Conservation (phyloP, 2,329 filamentous ascomycete genomes). For the Monosporascus sp. region DNA sequence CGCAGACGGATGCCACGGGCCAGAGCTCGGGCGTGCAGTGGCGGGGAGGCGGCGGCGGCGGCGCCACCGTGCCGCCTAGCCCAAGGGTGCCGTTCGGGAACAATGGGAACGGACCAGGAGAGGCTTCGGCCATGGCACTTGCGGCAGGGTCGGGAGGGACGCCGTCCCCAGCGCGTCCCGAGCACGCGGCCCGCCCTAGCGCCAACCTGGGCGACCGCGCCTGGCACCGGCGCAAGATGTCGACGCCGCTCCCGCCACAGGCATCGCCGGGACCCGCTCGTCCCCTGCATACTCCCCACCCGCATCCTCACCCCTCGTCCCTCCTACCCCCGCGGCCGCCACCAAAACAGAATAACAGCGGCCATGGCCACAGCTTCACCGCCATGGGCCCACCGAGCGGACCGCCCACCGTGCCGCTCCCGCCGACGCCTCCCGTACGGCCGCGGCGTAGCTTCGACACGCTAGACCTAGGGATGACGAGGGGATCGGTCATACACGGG, state of each 20-base stretch:
- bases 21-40: slow-evolving; percentile 17
- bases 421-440: slow-evolving; percentile 14
- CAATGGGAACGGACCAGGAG: neutral
- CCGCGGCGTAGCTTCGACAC: slow-evolving; percentile 13
- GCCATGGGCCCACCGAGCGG: slow-evolving; percentile 4
- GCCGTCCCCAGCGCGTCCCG: slow-evolving; percentile 4
- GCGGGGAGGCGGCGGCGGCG: slow-evolving; percentile 5
- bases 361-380: neutral
- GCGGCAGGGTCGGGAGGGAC: neutral
- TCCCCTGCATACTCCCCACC: neutral
- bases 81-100: neutral
- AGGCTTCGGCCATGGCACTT: neutral
- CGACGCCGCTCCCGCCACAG: slow-evolving; percentile 14
- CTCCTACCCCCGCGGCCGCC: neutral
- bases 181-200: slow-evolving; percentile 9
- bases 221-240: slow-evolving; percentile 22
- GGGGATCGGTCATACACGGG: neutral
- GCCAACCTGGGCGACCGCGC: slow-evolving; percentile 19
- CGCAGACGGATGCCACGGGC: slow-evolving; percentile 4
- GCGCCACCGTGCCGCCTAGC: neutral
- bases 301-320: neutral
- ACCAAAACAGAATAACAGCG: neutral
- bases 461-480: slow-evolving; percentile 1
- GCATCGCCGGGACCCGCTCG: neutral
- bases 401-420: slow-evolving; percentile 13